Base-by-base conservation (phyloP, 2,329 filamentous ascomycete species). In the Rhinocladiella similis region DNA sequence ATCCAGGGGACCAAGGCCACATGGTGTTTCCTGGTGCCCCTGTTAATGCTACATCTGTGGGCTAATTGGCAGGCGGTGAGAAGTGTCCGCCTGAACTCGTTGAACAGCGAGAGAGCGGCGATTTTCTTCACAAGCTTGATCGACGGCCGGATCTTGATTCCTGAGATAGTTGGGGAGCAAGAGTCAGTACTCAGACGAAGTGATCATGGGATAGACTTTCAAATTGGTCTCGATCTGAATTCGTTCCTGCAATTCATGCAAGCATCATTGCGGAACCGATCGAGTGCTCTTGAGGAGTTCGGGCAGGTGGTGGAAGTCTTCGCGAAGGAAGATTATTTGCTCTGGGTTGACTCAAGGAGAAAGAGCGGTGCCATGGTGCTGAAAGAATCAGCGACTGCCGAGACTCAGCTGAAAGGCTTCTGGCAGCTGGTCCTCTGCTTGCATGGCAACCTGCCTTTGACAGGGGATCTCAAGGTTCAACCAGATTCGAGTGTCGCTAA, bases 1-100 rank as follows among this genome's bases (percentile, higher is more conserved):
- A 84, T 97, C 19, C 83, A 88, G 50, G 84, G 86, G 47, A 84
- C 86, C 54, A 71, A 78, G 13, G 84, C 86, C 9, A 96, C 94
- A 36, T 92, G 91, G 83, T 77, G 76, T 46, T 79, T 87, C 55
- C 84, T 96, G 74, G 73, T 92, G 1, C 61, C 83, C 2, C 81
- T 97, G 18, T 81, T 97, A 14, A 77, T 83, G 12, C 76, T 89
- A 5, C 94, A 97, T 72, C 80, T 97, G 5, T 83, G 80, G 68
- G 91, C 89, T 65, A 97, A 97, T 72, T 93, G 95, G 71, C 80
- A 84, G 33, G 94, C 91, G 41, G 93, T 99, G 4, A 82, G 87
- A 60, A 82, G 88, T 47, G 92, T 99, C 14, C 86, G 85, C 69
- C 90, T 97, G 86, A 83, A 83, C 38, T 90, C 84, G 5, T 78